A percentile compares a stretch with the other conserved stretches of the same genome.
Evolutionary conservation across 2,329 filamentous ascomycete species (phyloP).

Genomic region (Fusarium sp.): DNA sequence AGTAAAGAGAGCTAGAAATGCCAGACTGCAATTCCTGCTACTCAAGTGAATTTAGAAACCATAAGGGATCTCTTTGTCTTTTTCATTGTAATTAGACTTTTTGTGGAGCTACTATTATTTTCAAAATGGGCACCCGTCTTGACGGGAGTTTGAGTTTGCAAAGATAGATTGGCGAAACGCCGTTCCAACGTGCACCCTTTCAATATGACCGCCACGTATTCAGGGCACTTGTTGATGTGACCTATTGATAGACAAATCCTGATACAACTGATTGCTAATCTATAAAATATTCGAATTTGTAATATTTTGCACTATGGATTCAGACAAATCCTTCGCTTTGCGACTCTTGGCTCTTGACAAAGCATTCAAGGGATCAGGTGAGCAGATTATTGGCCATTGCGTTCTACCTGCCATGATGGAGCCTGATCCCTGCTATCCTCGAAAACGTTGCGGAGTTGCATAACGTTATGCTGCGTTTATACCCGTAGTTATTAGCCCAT

Average conservation of each 20-base stretch:
- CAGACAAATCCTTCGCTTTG: background rate
- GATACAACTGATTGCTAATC: background rate
- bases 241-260: fast-evolving
- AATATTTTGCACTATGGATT: background rate
- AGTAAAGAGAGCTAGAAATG: too few species aligned
- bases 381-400: too few species aligned
- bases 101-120: background rate
- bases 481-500: background rate
- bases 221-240: background rate
- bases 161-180: background rate
- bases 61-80: background rate
- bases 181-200: background rate
- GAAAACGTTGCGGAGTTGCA: background rate
- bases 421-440: background rate
- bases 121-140: background rate
- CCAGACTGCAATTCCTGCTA: too few species aligned
- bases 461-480: background rate
- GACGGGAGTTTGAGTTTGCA: background rate
- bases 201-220: background rate
- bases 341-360: background rate
- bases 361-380: background rate
- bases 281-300: background rate
- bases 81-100: background rate
- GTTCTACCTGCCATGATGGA: too few species aligned
- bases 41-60: background rate